Evolutionary conservation across 495 filamentous ascomycete genomes (phyloP).

Genomic region (Hyaloscypha hepaticicola): DNA sequence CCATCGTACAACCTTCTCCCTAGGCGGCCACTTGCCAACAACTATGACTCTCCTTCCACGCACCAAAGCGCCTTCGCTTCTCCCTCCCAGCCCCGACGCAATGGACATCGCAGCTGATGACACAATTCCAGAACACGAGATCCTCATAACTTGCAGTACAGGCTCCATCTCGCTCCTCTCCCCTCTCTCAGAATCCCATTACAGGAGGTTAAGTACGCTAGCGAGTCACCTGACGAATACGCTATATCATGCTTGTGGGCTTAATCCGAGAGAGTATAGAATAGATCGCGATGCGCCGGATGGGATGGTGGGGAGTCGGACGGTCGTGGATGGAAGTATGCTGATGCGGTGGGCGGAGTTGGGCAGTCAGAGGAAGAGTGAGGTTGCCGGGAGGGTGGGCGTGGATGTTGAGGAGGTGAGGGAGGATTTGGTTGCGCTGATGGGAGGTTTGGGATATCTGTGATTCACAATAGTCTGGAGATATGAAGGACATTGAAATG

Average conservation of each 20-base stretch:
- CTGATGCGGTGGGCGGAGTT: slow-evolving; percentile 67
- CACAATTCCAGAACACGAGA: slow-evolving; percentile 46
- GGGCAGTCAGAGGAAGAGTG: slow-evolving; percentile 61
- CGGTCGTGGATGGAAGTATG: slow-evolving; percentile 50
- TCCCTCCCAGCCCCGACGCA: slow-evolving; percentile 40
- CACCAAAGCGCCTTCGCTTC: slow-evolving; percentile 43
- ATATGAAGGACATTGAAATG: too few species aligned
- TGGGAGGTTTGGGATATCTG: slow-evolving; percentile 31
- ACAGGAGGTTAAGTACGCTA: slow-evolving; percentile 80
- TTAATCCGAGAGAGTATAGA: slow-evolving; percentile 81
- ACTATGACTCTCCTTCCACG: slow-evolving; percentile 74
- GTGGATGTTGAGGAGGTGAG: slow-evolving; percentile 61
- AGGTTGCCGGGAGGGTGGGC: slow-evolving; percentile 67
- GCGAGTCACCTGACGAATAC: slow-evolving; percentile 74
- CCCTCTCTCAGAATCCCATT: slow-evolving; percentile 73
- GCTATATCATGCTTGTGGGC: slow-evolving; percentile 70
- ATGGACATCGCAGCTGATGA: slow-evolving; percentile 31
- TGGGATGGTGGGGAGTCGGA: slow-evolving; percentile 43
- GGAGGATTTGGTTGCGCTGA: slow-evolving; percentile 53
- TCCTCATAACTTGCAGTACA: slow-evolving; percentile 70
- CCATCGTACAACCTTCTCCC: slow-evolving; percentile 77
- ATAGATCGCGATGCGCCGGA: slow-evolving; percentile 31
- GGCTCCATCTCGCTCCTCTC: slow-evolving; percentile 76
- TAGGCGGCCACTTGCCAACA: slow-evolving; percentile 74
- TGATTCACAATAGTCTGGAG: too few species aligned